Base-by-base conservation (phyloP, 2,329 filamentous ascomycete genomes). In the Aureobasidium vineae region DNA sequence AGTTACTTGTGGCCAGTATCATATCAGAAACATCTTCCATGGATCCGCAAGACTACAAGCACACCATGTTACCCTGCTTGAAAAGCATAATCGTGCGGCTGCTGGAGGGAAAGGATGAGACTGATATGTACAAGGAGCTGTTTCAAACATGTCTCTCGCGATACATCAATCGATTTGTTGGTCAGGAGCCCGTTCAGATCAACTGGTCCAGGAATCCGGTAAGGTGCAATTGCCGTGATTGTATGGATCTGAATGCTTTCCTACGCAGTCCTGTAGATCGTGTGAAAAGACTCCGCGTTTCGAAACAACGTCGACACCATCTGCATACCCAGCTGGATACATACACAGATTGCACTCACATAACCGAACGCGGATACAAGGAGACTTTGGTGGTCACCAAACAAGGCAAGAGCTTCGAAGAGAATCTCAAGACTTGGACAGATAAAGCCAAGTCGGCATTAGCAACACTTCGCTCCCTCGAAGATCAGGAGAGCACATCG, bases 321-420 rank as follows among this genome's bases (percentile, higher is more conserved):
- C 31, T 64, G 26, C 47, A 64, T 15, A 43, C 15, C 1, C 36
- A 41, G 28, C 23, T 64, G 23, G 60, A 64, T 23, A 15, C 41
- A 16, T 31, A 53, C 16, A 64, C 60, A 8, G 60, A 64, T 23
- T 64, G 47, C 60, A 53, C 33, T 19, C 60, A 64, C 21, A 6
- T 53, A 15, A 64, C 45, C 16, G 43, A 49, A 21, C 36, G 41
- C 31, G 41, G 60, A 7, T 41, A 53, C 6, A 16, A 16, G 19
- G 40, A 63, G 33, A 53, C 33, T 36, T n/a, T 63, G 11, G 60
- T 63, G 8, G 47, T 53, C 21, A 63, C 60, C 15, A 63, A 53
- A 31, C 33, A 40, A 40, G 49, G 49, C 7, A 52, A 13, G 16
- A 43, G 36, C 21, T 63, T 53, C 23, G 33, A 41, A 5, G 43